Evolutionary conservation across 371 early-diverging fungal species (phyloP), one percentile per base, ranked within the genome.

Genomic region (Rhizopus sp.): DNA sequence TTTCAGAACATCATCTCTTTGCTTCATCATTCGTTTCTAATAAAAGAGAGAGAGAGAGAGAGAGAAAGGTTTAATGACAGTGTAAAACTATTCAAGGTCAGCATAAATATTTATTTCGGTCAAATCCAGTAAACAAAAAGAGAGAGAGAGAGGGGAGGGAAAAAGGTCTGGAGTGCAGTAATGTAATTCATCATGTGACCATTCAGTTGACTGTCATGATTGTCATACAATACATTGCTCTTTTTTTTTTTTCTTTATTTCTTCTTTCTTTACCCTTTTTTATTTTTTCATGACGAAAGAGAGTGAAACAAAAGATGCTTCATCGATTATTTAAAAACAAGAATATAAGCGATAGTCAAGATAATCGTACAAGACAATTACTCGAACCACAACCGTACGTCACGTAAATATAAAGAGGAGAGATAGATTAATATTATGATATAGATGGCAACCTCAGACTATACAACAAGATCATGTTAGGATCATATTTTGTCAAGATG

Each of bases 401-500:
- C 38, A 37, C 10, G 13, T 10, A 10, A 13, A 37, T 10, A 37
- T 37, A 37, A 37, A 37, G 13, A 37, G 13, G 5, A 37, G 13
- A 13, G 38, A 37, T 7, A 37, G 13, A 37, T 10, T 7, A 37
- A 37, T 7, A 23, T 23, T 23, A 23, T 10, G 38, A 37, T 40
- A 30, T 54, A 77, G 78, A 62, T 77, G 74, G 75, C 57, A 62
- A 13, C 67, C 69, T 16, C 58, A 41, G 4, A 35, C 57, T 35
- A 46, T 77, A 34, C 51, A 64, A 34, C 60, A 66, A 39, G 66
- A 72, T n/a, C 66, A 73, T 54, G 49, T 77, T 8, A 66, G 77
- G 31, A 58, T 74, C 39, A 46, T 77, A 41, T 63, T 73, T 38
- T 74, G 72, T 60, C 78, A 73, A 50, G 78, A 74, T 52, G 69